phyloP scores from a whole-genome alignment of 495 filamentous ascomycete genomes.

The Penicillium crystallinum region DNA sequence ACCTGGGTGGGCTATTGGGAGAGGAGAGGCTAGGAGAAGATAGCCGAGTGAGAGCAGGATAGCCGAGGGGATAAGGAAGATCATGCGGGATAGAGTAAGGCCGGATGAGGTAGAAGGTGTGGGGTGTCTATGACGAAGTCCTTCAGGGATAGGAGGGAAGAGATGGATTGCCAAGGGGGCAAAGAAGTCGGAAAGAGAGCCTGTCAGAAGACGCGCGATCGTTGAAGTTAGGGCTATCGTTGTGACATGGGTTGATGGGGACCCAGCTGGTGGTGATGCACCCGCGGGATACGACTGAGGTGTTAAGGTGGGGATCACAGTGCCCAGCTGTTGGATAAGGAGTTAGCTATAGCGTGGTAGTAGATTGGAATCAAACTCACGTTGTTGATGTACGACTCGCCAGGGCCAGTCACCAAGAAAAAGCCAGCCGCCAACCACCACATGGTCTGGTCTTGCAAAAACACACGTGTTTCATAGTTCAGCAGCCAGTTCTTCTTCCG shows the following conservation, averaged over 20 bases:
- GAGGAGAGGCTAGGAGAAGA: conserved; percentile 65
- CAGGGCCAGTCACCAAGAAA: conserved; percentile 88
- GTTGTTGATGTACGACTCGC: conserved; percentile 97
- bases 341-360: conserved; percentile 1
- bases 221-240: conserved; percentile 88
- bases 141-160: conserved; percentile 33
- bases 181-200: conserved; percentile 80
- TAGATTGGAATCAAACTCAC: conserved; percentile 20
- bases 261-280: conserved; percentile 53
- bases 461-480: conserved; percentile 78
- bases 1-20: conserved; percentile 58
- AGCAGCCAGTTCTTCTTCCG: conserved; percentile 79
- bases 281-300: conserved; percentile 48
- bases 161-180: conserved; percentile 57
- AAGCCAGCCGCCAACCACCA: conserved; percentile 90
- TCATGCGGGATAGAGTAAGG: conserved; percentile 67
- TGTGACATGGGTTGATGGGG: conserved; percentile 83
- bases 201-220: conserved; percentile 76
- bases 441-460: conserved; percentile 85
- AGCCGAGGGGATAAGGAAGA: conserved; percentile 71
- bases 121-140: conserved; percentile 14
- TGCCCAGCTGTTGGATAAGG: conserved; percentile 56
- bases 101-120: conserved; percentile 10
- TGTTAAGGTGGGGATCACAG: conserved; percentile 81
- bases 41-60: conserved; percentile 73